Base-by-base conservation (phyloP, 78 protist genomes). In the slime mould (Dictyostelium discoideum) region DNA sequence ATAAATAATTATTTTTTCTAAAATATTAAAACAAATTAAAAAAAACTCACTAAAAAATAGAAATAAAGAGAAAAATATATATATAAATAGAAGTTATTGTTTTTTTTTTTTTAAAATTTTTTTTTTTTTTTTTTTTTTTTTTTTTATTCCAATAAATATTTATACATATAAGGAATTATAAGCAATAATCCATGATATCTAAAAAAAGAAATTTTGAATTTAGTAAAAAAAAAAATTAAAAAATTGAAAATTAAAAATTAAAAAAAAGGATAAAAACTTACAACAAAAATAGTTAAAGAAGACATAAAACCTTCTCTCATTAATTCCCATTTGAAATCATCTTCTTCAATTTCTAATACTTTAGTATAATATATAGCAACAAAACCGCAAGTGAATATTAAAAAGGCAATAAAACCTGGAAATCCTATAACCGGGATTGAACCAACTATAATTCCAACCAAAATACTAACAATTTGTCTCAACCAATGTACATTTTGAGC, bases 241-340 rank as follows among this genome's bases (percentile, higher is more conserved):
- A 9, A 72, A 85, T 13, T 6, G 3, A 85, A 85, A 9, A 72
- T 73, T 8, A 60, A 60, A 60, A 60, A 20, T 20, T 20, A 5
- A 60, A 60, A 20, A 60, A 20, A 16, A 54, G 37, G 37, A 32
- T 32, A 14, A 60, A 79, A 78, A 87, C 37, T 13, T 89, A 89
- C 94, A 40, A 79, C 32, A 69, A 65, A 89, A 24, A 78, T 60
- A 20, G 94, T 86, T 81, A 89, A 81, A 14, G 94, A 79, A 32
- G 94, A 11, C 60, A 89, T 26, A 76, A 89, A 89, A 57, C 94
- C 94, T 50, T 89, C 94, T 81, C 81, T 86, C 50, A 89, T 65
- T 48, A 89, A 89, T 32, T 89, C 94, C 94, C 94, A 89, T 65
- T 89, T 89, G 9, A 48, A 24, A 46, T 89, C 94, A 14, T 63